Evolutionary conservation across 768 basidiomycete species (phyloP), one percentile per base, ranked within the genome.

Genomic region (Kwoniella sp.): DNA sequence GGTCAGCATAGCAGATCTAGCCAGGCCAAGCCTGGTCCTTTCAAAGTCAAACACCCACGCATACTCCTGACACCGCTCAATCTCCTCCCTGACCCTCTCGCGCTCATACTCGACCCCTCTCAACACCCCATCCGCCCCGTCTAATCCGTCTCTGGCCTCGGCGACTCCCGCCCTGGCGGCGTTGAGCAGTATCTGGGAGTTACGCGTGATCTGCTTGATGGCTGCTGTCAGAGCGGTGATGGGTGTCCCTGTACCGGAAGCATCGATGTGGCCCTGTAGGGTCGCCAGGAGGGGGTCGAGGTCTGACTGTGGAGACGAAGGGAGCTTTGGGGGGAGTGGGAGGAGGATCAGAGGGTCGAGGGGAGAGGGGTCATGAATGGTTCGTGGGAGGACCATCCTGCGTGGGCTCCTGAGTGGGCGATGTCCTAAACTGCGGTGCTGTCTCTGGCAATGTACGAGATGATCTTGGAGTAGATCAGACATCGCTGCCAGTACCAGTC

Each of bases 11-110:
- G n/a, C n/a, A n/a, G n/a, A n/a, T n/a, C n/a, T n/a, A n/a, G n/a
- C n/a, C n/a, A n/a, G n/a, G n/a, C n/a, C n/a, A n/a, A n/a, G n/a
- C n/a, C n/a, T n/a, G n/a, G n/a, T n/a, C n/a, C n/a, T n/a, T n/a
- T 19, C 46, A 19, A 36, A 36, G 14, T 36, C 34, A 15, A 36
- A 36, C 5, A 63, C 68, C 46, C 34, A 70, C 68, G 36, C 56
- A 45, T 70, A 70, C 14, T 67, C 61, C 48, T 42, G 48, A 63
- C 69, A 70, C 37, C 51, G 28, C 26, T 45, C 55, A 22, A 65
- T 70, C 59, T 67, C 69, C 50, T 65, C 63, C 25, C 51, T 43
- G 27, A 65, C 57, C 43, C 65, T 56, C 26, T 58, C 60, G 26
- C 56, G 20, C 49, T 68, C 66, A 50, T 63, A 65, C 41, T 60